Conservation (phyloP, 495 filamentous ascomycete genomes). For the Monascus purpureus region DNA sequence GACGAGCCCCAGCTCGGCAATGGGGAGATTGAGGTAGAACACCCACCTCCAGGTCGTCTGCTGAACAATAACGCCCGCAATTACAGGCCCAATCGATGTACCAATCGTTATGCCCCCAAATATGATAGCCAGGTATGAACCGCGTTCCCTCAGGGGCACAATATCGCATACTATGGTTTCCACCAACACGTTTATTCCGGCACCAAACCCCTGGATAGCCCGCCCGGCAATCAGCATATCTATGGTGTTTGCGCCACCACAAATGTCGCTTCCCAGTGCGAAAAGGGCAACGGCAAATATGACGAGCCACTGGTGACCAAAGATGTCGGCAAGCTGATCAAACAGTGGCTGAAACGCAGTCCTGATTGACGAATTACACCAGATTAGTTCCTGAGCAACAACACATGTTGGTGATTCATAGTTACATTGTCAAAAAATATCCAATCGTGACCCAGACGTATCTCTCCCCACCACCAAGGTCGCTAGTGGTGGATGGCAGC, state of each 20-base stretch:
- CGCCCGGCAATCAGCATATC: slow-evolving; percentile 19
- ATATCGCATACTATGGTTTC: slow-evolving; percentile 26
- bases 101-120: slow-evolving; percentile 13
- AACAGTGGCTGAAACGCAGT: slow-evolving; percentile 17
- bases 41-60: slow-evolving; percentile 42
- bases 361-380: slow-evolving; percentile 2
- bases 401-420: no score
- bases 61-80: slow-evolving; percentile 18
- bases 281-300: slow-evolving; percentile 25
- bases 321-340: slow-evolving; percentile 33
- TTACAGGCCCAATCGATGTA: slow-evolving; percentile 18
- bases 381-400: no score
- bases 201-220: slow-evolving; percentile 21
- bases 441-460: slow-evolving; percentile 32
- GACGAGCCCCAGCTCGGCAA: slow-evolving; percentile 33
- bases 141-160: slow-evolving; percentile 22
- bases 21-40: slow-evolving; percentile 53
- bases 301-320: slow-evolving; percentile 35
- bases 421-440: slow-evolving; percentile 18
- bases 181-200: slow-evolving; percentile 17
- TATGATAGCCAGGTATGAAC: slow-evolving; percentile 17
- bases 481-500: slow-evolving; percentile 22
- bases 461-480: slow-evolving; percentile 13
- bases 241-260: slow-evolving; percentile 18
- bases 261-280: slow-evolving; percentile 29